Evolutionary conservation across 2,329 filamentous ascomycete genomes (phyloP), one percentile per base, ranked within the genome.

Genomic region (Microdochium bolleyi): DNA sequence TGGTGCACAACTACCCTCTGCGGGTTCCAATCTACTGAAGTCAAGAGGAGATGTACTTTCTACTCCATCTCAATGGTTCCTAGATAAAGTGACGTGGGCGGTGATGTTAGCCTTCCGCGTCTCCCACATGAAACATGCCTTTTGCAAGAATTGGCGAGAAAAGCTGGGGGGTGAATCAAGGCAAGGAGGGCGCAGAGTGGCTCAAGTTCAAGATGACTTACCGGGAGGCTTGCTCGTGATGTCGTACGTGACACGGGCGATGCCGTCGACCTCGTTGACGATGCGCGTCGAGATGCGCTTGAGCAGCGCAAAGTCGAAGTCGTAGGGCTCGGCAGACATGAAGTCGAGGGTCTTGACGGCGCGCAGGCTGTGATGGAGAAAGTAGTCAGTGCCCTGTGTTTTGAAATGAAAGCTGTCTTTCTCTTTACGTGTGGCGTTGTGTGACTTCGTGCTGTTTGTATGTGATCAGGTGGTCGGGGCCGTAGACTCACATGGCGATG

Each of bases 231-330:
- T 73, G 72, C 76, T 76, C 57, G 73, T 75, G 60, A 73, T 65
- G 62, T 90, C 85, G 61, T 89, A 90, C 14, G 82, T 74, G 37
- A 92, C 88, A 37, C 87, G 74, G 59, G 81, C 82, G 19, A 92
- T 81, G 11, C 87, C 87, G 46, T 86, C 75, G 1, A 91, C 85
- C 69, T 89, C 83, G 62, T 90, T 92, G 54, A 88, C 80, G 61
- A 92, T 92, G 55, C 85, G 74, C 14, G 75, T 79, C 48, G 78
- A 78, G 30, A 91, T 83, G 54, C 73, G 73, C 68, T 82, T 80
- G 56, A 92, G 73, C 63, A 91, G 84, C 21, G 76, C 73, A 58
- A 78, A 78, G 52, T 79, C 73, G 62, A 89, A 89, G 51, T 81
- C 74, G 68, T 80, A 91, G 55, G 80, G 79, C 64, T 82, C 75